Evolutionary conservation across 2,329 filamentous ascomycete genomes (phyloP).

Genomic region (Aciculosporium take): DNA sequence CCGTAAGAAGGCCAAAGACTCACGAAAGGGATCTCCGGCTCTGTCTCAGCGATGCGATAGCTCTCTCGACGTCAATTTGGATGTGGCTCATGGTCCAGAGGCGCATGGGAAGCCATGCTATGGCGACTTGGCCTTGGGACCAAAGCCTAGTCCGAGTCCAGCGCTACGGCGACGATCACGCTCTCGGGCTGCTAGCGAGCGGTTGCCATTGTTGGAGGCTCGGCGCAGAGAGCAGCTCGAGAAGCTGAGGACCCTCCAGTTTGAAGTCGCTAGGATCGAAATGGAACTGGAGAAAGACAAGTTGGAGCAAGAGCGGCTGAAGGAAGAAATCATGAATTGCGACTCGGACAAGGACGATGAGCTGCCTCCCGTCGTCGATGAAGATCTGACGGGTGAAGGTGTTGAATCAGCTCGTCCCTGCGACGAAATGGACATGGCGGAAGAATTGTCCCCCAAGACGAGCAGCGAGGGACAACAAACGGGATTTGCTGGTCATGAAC

Average conservation of each 20-base stretch:
- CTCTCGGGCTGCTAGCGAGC: constrained; percentile 21
- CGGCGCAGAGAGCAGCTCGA: constrained; percentile 25
- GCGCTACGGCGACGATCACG: constrained; percentile 13
- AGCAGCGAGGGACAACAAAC: not conserved
- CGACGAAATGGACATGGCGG: not conserved
- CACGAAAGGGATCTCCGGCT: constrained; percentile 18
- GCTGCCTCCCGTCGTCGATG: not conserved
- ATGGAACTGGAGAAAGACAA: constrained; percentile 30
- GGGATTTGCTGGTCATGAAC: not conserved
- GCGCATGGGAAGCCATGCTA: not conserved
- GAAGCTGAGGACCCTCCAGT: constrained; percentile 31
- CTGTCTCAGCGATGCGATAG: constrained; percentile 13
- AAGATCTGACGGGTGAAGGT: not conserved
- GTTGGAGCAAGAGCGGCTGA: constrained; percentile 20
- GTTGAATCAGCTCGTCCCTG: not conserved
- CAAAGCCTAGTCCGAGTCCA: not conserved
- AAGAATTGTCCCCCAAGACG: not conserved
- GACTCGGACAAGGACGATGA: constrained; percentile 9
- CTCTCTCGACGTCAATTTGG: constrained; percentile 15
- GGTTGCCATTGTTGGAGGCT: constrained; percentile 23
- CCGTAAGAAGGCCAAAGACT: constrained; percentile 30
- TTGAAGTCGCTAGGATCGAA: constrained; percentile 33
- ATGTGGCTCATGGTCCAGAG: constrained; percentile 4
- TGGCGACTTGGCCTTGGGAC: not conserved
- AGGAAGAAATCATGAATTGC: constrained; percentile 13